Base-by-base conservation (phyloP, 2,329 filamentous ascomycete genomes). In the Zymoseptoria ardabiliae region DNA sequence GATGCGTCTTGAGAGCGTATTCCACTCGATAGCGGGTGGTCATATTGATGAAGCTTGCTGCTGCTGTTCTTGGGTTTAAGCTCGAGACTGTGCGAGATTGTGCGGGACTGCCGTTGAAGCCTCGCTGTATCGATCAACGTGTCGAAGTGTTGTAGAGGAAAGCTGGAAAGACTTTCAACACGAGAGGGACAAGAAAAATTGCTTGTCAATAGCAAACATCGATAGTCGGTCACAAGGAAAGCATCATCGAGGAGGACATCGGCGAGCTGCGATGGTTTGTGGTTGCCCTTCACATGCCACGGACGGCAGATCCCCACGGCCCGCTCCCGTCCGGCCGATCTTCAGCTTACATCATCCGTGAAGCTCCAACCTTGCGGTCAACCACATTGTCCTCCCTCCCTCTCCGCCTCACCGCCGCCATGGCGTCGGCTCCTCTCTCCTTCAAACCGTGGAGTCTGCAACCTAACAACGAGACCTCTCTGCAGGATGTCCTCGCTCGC, bases 401-500 rank as follows among this genome's bases (percentile, higher is more conserved):
- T 45, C 13, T 7, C 6, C 2, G 6, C 13, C 17, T n/a, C 35
- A 45, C 35, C 11, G 35, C 35, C 35, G 35, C n/a, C 35, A 45
- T 45, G 35, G 35, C 35, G 35, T 45, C 35, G 6, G 35, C 35
- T 45, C 35, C 35, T 45, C 35, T 45, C 55, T 82, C 85, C 9
- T 76, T 92, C 60, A 83, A 84, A 59, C 83, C 88, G 50, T 84
- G 81, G 78, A 84, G 86, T 17, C 77, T 80, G 64, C 68, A 65
- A 58, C 79, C 76, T 68, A 81, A 78, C 75, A 82, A 77, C 69
- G 79, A 78, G 69, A 83, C 82, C 70, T 82, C 80, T 53, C 79
- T 97, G n/a, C 79, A 83, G 58, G 82, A 88, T 53, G 87, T 93
- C 66, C 91, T 97, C 66, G 78, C 82, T 59, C 90, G 92, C 65